These are phyloP conservation scores for Calendula officinalis DNA, from an alignment of 129 eudicot genomes.

Conservation along the genomic window DNA sequence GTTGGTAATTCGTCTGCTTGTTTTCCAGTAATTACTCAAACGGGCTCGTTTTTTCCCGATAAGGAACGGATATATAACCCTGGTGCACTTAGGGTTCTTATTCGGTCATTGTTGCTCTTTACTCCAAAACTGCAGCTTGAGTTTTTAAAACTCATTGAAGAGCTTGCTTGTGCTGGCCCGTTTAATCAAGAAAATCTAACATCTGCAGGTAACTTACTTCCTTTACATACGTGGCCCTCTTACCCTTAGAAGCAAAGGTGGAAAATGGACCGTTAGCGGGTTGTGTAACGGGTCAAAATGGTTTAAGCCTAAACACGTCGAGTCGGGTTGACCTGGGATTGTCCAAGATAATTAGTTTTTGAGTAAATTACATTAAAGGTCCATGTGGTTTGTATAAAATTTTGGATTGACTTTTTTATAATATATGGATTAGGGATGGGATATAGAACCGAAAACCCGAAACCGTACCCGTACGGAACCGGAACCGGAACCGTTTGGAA, in stretches of 20 bases:
- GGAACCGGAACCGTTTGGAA: too few species aligned
- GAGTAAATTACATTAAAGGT: too few species aligned
- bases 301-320: neutral
- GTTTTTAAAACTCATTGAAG: conserved; percentile 68
- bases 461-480: too few species aligned
- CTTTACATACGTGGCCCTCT: neutral
- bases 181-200: conserved; percentile 95
- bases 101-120: conserved; percentile 82
- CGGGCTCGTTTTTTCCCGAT: conserved; percentile 61
- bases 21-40: conserved; percentile 54
- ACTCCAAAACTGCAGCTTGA: conserved; percentile 94
- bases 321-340: too few species aligned
- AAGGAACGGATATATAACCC: conserved; percentile 85
- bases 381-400: too few species aligned
- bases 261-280: neutral
- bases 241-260: too few species aligned
- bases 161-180: conserved; percentile 84
- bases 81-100: conserved; percentile 78
- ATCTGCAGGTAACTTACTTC: conserved; percentile 62
- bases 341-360: too few species aligned
- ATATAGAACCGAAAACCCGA: too few species aligned
- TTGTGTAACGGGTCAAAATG: neutral
- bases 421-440: too few species aligned
- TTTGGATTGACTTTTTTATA: too few species aligned
- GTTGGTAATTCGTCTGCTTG: conserved; percentile 37